Percentiles rank a stretch among this genome's conserved stretches.
phyloP scores from a whole-genome alignment of 106 monocot genomes.

The Dactylorhiza incarnata region DNA sequence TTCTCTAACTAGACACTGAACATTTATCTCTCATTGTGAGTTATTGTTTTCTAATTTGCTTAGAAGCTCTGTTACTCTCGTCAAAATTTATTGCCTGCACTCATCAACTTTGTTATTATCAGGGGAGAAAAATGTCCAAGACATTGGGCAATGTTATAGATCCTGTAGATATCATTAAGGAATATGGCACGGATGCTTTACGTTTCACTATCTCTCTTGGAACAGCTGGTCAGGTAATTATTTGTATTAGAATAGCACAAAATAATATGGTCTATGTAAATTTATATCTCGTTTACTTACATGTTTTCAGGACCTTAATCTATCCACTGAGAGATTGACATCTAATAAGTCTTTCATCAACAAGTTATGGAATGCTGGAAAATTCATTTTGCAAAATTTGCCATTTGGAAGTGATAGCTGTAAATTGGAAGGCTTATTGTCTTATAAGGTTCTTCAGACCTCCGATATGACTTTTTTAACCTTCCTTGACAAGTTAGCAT shows the following conservation, averaged over 20 bases:
- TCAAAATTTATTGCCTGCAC: background rate
- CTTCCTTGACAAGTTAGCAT: background rate
- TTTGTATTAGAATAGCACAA: background rate
- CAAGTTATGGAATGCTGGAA: constrained; percentile 98
- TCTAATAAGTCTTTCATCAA: constrained; percentile 97
- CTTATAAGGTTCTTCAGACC: constrained; percentile 42
- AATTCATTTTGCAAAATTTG: constrained; percentile 90
- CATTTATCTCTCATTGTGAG: background rate
- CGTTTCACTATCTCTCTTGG: constrained; percentile 89
- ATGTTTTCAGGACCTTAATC: constrained; percentile 73
- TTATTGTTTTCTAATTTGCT: background rate
- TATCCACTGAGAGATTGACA: constrained; percentile 73
- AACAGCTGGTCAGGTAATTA: constrained; percentile 80
- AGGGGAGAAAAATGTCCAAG: constrained; percentile 99
- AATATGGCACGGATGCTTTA: constrained; percentile 95
- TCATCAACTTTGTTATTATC: constrained; percentile 7
- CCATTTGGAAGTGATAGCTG: constrained; percentile 51
- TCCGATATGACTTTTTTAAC: background rate
- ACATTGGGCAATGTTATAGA: constrained; percentile 97
- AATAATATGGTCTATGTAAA: background rate
- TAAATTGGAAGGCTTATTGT: constrained; percentile 57
- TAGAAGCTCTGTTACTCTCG: background rate
- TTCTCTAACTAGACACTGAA: background rate
- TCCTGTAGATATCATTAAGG: constrained; percentile 88
- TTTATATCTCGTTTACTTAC: background rate